These are phyloP conservation scores for Aethionema arabicum DNA, from an alignment of 345 rosid genomes.

Conservation along the genomic window DNA sequence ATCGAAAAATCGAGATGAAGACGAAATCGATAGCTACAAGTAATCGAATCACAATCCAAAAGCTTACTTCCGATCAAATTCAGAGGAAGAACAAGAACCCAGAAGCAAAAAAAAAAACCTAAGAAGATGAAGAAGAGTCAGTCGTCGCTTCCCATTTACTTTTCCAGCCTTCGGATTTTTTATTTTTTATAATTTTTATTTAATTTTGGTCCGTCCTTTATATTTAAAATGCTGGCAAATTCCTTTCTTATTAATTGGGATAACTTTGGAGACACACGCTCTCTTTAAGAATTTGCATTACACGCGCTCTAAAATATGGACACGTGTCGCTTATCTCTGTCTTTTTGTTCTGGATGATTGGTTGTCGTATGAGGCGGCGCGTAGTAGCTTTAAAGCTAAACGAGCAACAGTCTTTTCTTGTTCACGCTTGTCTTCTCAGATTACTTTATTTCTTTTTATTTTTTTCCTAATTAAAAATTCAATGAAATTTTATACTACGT, in stretches of 20 bases:
- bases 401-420: slow-evolving; percentile 27
- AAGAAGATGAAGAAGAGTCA: slow-evolving; percentile 32
- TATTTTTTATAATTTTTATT: not conserved
- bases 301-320: slow-evolving; percentile 8
- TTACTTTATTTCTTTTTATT: not conserved
- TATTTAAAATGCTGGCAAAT: slow-evolving; percentile 29
- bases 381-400: slow-evolving; percentile 16
- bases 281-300: not conserved
- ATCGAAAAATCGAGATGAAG: not conserved
- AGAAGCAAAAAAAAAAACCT: slow-evolving; percentile 29
- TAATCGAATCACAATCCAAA: slow-evolving; percentile 10
- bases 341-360: not conserved
- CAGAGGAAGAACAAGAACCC: not conserved
- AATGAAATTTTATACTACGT: too few relatives aligned
- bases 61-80: slow-evolving; percentile 14
- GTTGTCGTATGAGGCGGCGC: slow-evolving; percentile 33
- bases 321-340: slow-evolving; percentile 6
- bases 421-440: slow-evolving; percentile 26
- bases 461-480: not conserved
- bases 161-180: slow-evolving; percentile 28
- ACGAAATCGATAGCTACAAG: not conserved
- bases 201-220: slow-evolving; percentile 31
- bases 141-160: slow-evolving; percentile 41
- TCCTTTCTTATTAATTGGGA: slow-evolving; percentile 35
- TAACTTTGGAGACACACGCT: slow-evolving; percentile 13